Evolutionary conservation across 2,329 filamentous ascomycete genomes (phyloP).

Genomic region (Gaeumannomyces tritici): DNA sequence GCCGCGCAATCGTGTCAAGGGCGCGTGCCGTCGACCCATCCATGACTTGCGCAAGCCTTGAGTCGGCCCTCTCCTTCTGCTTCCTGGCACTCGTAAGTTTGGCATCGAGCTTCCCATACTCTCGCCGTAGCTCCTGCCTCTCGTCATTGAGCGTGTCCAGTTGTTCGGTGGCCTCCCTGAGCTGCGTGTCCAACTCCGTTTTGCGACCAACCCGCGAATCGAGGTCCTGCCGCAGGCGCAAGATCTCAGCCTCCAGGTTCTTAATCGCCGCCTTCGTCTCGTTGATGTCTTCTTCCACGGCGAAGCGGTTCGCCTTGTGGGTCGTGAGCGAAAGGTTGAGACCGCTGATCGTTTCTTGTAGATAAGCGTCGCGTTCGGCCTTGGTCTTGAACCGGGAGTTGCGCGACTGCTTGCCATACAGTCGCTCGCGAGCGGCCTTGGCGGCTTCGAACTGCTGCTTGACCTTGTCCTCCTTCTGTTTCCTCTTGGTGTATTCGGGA

Average conservation of each 20-base stretch:
- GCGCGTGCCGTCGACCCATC: constrained; percentile 81
- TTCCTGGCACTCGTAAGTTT: constrained; percentile 65
- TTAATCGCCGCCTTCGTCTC: constrained; percentile 14
- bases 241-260: constrained; percentile 61
- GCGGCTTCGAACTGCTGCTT: constrained; percentile 66
- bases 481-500: constrained; percentile 67
- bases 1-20: constrained; percentile 72
- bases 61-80: constrained; percentile 70
- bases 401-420: constrained; percentile 87
- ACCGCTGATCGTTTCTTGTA: constrained; percentile 72
- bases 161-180: constrained; percentile 67
- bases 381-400: constrained; percentile 83
- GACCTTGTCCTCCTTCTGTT: constrained; percentile 60
- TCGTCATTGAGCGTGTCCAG: constrained; percentile 76
- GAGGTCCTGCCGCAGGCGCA: constrained; percentile 63
- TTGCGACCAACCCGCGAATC: constrained; percentile 72
- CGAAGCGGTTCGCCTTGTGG: constrained; percentile 75
- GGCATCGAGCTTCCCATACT: constrained; percentile 78
- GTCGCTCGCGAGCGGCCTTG: constrained; percentile 63
- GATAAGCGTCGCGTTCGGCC: constrained; percentile 74
- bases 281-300: constrained; percentile 72
- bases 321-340: constrained; percentile 66
- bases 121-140: constrained; percentile 76
- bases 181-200: constrained; percentile 60
- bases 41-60: constrained; percentile 73